phyloP scores from a whole-genome alignment of 2,329 filamentous ascomycete genomes.

The Aspergillus glaucus region DNA sequence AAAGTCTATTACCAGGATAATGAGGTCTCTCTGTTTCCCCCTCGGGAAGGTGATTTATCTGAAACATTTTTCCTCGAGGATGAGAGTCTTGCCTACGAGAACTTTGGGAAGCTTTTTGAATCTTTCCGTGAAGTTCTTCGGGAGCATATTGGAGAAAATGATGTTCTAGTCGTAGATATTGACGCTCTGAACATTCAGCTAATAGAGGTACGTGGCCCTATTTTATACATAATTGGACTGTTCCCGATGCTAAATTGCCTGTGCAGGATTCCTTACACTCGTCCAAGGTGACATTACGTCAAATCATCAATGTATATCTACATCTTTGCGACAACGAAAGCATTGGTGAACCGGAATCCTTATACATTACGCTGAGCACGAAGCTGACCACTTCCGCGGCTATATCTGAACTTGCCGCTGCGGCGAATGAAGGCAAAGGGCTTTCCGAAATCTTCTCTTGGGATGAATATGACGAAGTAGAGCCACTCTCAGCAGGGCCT shows the following conservation, averaged over 20 bases:
- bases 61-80: constrained; percentile 54
- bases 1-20: constrained; percentile 50
- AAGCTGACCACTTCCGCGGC: constrained; percentile 50
- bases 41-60: constrained; percentile 46
- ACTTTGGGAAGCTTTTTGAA: constrained; percentile 50
- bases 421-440: constrained; percentile 53
- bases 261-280: constrained; percentile 45
- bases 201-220: constrained; percentile 47
- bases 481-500: constrained; percentile 17
- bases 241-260: constrained; percentile 19
- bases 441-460: constrained; percentile 43
- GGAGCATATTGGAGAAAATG: constrained; percentile 50
- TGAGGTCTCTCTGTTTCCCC: constrained; percentile 55
- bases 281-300: constrained; percentile 46
- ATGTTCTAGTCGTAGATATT: constrained; percentile 53
- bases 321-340: constrained; percentile 56
- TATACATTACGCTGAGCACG: constrained; percentile 53
- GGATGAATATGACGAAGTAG: constrained; percentile 47
- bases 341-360: constrained; percentile 45
- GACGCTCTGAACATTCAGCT: constrained; percentile 51
- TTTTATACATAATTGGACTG: constrained; percentile 2
- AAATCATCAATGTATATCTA: constrained; percentile 56
- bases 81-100: constrained; percentile 47
- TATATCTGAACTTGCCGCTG: constrained; percentile 46
- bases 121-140: constrained; percentile 51